phyloP scores from a whole-genome alignment of 805 yeast species.

The Diddensiella transvaalensis region DNA sequence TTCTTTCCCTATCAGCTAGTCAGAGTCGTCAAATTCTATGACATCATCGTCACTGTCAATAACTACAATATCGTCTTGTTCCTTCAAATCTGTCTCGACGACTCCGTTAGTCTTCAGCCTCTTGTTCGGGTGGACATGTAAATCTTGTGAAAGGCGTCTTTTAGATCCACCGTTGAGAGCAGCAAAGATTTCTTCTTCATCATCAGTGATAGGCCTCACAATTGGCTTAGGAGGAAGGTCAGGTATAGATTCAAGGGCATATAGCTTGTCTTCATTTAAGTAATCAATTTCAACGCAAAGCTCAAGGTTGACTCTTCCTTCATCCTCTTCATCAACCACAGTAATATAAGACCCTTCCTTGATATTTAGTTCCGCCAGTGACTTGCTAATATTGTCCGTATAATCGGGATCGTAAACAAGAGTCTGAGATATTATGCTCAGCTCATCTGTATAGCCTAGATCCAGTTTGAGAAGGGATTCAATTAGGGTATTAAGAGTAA shows the following conservation, averaged over 20 bases:
- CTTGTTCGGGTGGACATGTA: too few relatives aligned
- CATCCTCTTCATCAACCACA: constrained; percentile 80
- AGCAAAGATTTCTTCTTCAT: constrained; percentile 5
- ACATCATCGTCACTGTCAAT: constrained; percentile 22
- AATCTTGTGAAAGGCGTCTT: too few relatives aligned
- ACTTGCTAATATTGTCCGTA: constrained; percentile 63
- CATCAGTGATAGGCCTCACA: constrained; percentile 1
- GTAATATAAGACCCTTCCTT: constrained; percentile 58
- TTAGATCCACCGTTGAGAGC: not conserved
- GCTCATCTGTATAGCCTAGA: constrained; percentile 54
- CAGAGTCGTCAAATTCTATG: constrained; percentile 20
- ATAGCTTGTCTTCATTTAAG: not conserved
- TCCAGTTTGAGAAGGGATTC: constrained; percentile 41
- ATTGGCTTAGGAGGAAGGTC: constrained; percentile 7
- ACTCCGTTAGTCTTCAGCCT: constrained; percentile 19
- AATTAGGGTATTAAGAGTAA: constrained; percentile 51
- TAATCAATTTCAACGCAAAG: constrained; percentile 17
- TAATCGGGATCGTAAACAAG: constrained; percentile 83
- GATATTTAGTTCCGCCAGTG: constrained; percentile 53
- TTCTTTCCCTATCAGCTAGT: not conserved
- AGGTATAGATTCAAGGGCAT: constrained; percentile 6
- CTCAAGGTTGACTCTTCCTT: constrained; percentile 52
- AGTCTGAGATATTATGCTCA: constrained; percentile 57
- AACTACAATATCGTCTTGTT: constrained; percentile 9
- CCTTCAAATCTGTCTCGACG: constrained; percentile 9